Evolutionary conservation across 805 yeast species (phyloP), one percentile per base, ranked within the genome.

Genomic region (Metschnikowia henanensis): DNA sequence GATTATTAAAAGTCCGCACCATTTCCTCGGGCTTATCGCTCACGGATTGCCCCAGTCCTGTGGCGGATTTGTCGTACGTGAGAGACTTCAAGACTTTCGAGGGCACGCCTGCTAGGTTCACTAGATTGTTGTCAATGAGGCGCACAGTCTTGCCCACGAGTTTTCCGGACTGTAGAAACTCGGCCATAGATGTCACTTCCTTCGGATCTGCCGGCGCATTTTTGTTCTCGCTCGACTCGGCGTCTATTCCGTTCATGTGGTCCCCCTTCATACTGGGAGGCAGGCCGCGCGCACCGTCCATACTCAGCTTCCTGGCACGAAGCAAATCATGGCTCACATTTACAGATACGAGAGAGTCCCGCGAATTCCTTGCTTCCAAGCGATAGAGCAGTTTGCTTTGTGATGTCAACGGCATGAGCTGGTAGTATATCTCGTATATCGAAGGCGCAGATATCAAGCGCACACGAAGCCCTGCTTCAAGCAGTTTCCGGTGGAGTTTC

Each of bases 391-490:
- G 19, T 23, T 39, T 42, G 37, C 55, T 58, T 25, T 60, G 63
- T 30, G 59, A 53, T 7, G 66, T 58, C 45, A 61, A 61, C 5
- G 74, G 70, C 19, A 65, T 62, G 31, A 78, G 55, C 20, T 70
- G 66, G 28, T 73, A 67, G 56, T 76, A 76, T 17, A 78, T 58
- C 3, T 68, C 59, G 4, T 71, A 60, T 33, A 78, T 51, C 23
- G 74, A 67, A 6, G 77, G 73, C 4, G 73, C 73, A 38, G 73
- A 47, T 0, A 81, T 68, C n/a, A 78, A 56, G 36, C 78, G 67
- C 3, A 78, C 72, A 43, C 72, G 68, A 4, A 80, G 68, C 16
- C 77, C 79, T 2, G 80, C 78, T 29, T 79, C 78, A 17, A 78
- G 57, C 10, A 79, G 77, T 46, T 66, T 70, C 10, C 66, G 54